A percentile compares a stretch with the other conserved stretches of the same genome.
Evolutionary conservation across 2,329 filamentous ascomycete genomes (phyloP).

Genomic region (Trichoderma semiorbis): DNA sequence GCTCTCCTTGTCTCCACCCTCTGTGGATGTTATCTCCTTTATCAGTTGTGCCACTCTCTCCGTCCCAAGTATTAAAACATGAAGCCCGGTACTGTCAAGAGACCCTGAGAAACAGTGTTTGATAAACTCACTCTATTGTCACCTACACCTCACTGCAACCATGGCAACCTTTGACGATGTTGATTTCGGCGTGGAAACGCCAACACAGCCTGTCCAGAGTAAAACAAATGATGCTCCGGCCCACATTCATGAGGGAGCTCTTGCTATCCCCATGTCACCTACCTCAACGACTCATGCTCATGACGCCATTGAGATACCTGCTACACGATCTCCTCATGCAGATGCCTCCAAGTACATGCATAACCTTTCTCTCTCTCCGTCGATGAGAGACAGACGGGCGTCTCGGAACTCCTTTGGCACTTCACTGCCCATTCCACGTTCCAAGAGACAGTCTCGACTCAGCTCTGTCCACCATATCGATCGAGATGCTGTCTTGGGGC

Average conservation of each 20-base stretch:
- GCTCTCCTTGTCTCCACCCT: background rate
- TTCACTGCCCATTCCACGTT: constrained; percentile 5
- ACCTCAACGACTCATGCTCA: background rate
- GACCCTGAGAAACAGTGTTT: background rate
- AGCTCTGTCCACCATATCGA: constrained; percentile 10
- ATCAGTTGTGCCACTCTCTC: background rate
- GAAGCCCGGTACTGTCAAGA: background rate
- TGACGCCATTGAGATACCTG: constrained; percentile 6
- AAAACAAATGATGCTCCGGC: background rate
- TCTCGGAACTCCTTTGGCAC: constrained; percentile 6
- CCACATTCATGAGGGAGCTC: background rate
- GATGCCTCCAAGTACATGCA: constrained; percentile 15
- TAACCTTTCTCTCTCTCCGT: background rate
- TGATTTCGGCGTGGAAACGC: constrained; percentile 12
- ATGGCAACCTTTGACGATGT: constrained; percentile 13
- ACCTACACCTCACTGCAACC: background rate
- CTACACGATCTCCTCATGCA: constrained; percentile 4
- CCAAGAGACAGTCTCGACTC: constrained; percentile 10
- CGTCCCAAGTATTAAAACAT: background rate
- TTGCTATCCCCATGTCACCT: constrained; percentile 9
- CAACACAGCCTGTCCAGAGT: background rate
- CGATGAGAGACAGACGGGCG: background rate
- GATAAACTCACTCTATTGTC: background rate
- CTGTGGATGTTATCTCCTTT: background rate
- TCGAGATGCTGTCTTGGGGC: background rate